phyloP scores from a whole-genome alignment of 2,329 filamentous ascomycete species.

The Tolypocladium guangdongense region DNA sequence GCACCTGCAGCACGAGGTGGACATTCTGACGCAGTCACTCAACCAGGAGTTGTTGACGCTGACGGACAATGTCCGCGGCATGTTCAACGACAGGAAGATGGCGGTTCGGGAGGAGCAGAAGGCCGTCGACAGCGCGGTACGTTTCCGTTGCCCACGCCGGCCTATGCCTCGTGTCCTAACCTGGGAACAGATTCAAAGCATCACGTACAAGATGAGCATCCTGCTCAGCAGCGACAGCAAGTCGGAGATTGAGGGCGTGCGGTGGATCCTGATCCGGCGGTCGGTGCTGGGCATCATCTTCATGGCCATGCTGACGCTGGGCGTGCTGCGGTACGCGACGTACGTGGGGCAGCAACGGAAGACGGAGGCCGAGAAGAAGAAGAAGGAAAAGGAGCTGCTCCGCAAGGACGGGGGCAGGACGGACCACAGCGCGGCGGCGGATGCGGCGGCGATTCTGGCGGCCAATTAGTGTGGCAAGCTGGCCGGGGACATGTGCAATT shows the following conservation, averaged over 20 bases:
- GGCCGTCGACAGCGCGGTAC: constrained; percentile 65
- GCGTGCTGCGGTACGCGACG: constrained; percentile 48
- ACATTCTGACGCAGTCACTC: constrained; percentile 76
- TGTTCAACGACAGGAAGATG: constrained; percentile 96
- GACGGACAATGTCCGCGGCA: constrained; percentile 84
- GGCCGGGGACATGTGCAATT: not conserved
- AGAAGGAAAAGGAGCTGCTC: constrained; percentile 30
- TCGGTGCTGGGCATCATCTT: constrained; percentile 55
- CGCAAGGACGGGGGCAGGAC: constrained; percentile 32
- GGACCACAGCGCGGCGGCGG: constrained; percentile 34
- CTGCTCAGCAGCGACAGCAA: constrained; percentile 81
- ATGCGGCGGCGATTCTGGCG: constrained; percentile 46
- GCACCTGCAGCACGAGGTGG: constrained; percentile 86
- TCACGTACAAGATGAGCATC: constrained; percentile 94
- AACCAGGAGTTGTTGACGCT: constrained; percentile 72
- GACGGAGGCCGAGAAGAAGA: constrained; percentile 32
- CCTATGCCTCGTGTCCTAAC: not conserved
- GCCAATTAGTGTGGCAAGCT: constrained; percentile 37
- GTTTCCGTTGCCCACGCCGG: constrained; percentile 13
- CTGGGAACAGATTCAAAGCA: constrained; percentile 62
- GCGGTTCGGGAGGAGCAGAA: constrained; percentile 80
- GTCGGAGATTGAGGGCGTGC: constrained; percentile 79
- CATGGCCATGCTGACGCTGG: constrained; percentile 51
- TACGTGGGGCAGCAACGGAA: constrained; percentile 41
- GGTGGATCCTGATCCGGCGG: constrained; percentile 68